phyloP scores from a whole-genome alignment of 1,139 yeast species.

The Hemisphaericaspora subhashii region DNA sequence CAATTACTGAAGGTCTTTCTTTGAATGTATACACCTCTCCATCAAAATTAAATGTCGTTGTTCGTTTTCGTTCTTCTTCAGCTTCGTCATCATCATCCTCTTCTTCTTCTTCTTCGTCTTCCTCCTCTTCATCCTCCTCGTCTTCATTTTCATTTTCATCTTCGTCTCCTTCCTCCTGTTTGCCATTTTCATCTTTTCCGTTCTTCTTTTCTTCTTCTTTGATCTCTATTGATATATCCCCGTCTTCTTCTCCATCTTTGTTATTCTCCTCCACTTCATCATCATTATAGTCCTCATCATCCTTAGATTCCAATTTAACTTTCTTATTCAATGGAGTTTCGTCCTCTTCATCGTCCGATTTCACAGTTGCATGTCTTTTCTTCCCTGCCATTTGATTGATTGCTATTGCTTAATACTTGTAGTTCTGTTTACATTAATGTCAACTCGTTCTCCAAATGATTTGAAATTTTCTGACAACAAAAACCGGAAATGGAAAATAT shows the following conservation, averaged over 20 bases:
- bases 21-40: constrained; percentile 83
- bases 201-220: constrained; percentile 14
- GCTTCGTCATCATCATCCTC: constrained; percentile 48
- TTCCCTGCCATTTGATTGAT: constrained; percentile 29
- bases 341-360: constrained; percentile 7
- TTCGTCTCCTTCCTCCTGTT: constrained; percentile 9
- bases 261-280: constrained; percentile 18
- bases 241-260: constrained; percentile 10
- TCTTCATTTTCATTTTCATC: constrained; percentile 10
- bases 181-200: constrained; percentile 8
- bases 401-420: no score
- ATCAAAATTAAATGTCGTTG: constrained; percentile 53
- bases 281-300: constrained; percentile 31
- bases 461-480: not conserved
- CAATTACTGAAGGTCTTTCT: constrained; percentile 91
- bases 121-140: constrained; percentile 17
- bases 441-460: not conserved
- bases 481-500: not conserved
- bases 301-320: constrained; percentile 11
- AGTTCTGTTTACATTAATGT: no score
- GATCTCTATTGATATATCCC: constrained; percentile 7
- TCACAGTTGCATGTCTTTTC: constrained; percentile 24
- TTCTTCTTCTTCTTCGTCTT: constrained; percentile 32
- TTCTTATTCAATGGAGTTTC: constrained; percentile 9
- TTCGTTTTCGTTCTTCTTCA: constrained; percentile 55